Conservation (phyloP, 495 filamentous ascomycete genomes). For the Cairneyella variabilis region DNA sequence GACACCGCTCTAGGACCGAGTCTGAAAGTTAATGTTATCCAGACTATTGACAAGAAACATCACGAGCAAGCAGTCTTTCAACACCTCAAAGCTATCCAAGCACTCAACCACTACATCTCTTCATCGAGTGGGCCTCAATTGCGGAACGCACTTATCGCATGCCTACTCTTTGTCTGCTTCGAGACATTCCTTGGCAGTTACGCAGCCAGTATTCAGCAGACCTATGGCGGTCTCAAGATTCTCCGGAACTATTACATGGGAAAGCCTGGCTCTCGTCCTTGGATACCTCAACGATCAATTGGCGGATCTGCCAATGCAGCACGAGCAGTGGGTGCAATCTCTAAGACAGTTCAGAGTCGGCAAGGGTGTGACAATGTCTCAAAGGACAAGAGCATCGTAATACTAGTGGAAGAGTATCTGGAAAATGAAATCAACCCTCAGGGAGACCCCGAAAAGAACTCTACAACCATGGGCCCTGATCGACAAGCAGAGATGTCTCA, state of each 20-base stretch:
- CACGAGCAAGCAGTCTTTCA: constrained; percentile 19
- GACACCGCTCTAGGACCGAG: constrained; percentile 13
- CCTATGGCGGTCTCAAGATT: constrained; percentile 21
- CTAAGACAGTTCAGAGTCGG: not conserved
- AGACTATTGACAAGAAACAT: constrained; percentile 20
- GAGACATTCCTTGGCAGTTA: constrained; percentile 21
- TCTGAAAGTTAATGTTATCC: constrained; percentile 23
- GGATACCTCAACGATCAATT: constrained; percentile 11
- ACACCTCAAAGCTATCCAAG: constrained; percentile 21
- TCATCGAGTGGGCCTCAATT: constrained; percentile 12
- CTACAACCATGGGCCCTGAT: too few species aligned
- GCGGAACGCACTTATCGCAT: constrained; percentile 20
- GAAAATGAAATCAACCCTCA: not conserved
- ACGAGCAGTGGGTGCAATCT: not conserved
- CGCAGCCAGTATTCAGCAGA: constrained; percentile 20
- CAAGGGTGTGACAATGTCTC: constrained; percentile 9
- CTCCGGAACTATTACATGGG: constrained; percentile 20
- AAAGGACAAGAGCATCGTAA: constrained; percentile 8
- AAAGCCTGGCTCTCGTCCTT: constrained; percentile 7
- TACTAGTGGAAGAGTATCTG: constrained; percentile 18
- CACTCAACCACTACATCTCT: constrained; percentile 20
- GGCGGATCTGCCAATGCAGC: not conserved
- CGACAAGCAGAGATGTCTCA: not conserved
- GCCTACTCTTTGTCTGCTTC: constrained; percentile 25
- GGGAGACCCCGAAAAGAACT: not conserved